Base-by-base conservation (phyloP, 208 protist genomes). In the Crithidia mellificae region DNA sequence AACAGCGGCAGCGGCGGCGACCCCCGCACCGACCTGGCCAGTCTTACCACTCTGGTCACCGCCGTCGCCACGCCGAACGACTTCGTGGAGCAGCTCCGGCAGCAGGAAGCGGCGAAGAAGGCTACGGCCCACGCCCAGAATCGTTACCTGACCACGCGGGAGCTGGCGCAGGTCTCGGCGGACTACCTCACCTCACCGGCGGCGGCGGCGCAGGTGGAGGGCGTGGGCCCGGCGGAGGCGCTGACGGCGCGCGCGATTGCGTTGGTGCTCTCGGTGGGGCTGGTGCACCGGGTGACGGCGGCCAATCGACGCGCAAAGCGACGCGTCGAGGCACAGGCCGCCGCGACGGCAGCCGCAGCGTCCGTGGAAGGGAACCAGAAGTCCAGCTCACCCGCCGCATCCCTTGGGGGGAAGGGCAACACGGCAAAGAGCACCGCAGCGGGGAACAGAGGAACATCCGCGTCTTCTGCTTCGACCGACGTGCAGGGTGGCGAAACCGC, bases 21-120 rank as follows among this genome's bases (percentile, higher is more conserved):
- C 8, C 27, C 24, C 15, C 32, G 46, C 38, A 25, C 61, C 30
- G 52, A 64, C 8, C 68, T 74, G 27, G 36, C 61, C 19, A 68
- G 62, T 30, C 34, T 75, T 52, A 58, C 69, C 19, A 64, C 54
- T 2, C 53, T 75, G 14, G 62, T 68, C 2, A 63, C 61, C 7
- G 62, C 54, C 15, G 54, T 75, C 14, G 62, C 62, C 20, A 55
- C 59, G n/a, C 69, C 69, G 5, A 75, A 43, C 29, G 36, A 50
- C 62, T 63, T 75, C 22, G 43, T 68, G 29, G 62, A 32, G 56
- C 54, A 63, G 46, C 69, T 75, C 9, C 69, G 61, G 41, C 62
- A 64, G 47, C 69, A 68, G 50, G 54, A 68, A 17, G 47, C 36
- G 25, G 69, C 57, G 12, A 75, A 64, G 36, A 63, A 44, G 38